Percentiles rank a stretch among this genome's conserved stretches.
phyloP scores from a whole-genome alignment of 768 basidiomycete species.

The Neoboletus subvelutipes region DNA sequence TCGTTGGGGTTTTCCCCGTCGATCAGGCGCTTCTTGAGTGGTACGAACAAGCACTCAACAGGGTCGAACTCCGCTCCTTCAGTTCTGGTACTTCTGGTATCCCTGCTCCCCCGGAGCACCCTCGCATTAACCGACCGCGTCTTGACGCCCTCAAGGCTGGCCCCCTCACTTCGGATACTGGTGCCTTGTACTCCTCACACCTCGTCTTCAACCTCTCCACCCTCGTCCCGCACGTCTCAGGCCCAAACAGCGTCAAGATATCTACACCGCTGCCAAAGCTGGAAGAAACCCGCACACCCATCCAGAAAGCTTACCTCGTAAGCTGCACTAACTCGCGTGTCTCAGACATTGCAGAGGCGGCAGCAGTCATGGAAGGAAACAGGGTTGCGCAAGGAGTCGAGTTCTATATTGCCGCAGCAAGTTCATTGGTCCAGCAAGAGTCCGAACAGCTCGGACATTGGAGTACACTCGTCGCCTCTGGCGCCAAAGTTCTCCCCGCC shows the following conservation, averaged over 20 bases:
- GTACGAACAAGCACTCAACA: conserved; percentile 76
- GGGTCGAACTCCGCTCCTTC: conserved; percentile 77
- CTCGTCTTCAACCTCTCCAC: conserved; percentile 91
- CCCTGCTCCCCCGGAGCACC: conserved; percentile 76
- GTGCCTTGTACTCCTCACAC: conserved; percentile 81
- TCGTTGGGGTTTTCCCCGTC: conserved; percentile 93
- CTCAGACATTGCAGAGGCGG: conserved; percentile 91
- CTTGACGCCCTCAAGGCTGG: conserved; percentile 61
- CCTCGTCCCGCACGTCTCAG: conserved; percentile 92
- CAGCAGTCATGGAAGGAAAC: conserved; percentile 80
- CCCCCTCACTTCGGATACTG: conserved; percentile 65
- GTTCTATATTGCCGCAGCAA: conserved; percentile 97
- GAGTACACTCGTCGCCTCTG: conserved; percentile 81
- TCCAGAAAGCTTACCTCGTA: conserved; percentile 97
- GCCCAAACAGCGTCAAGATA: conserved; percentile 96
- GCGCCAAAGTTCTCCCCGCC: conserved; percentile 89
- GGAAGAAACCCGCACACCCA: conserved; percentile 67
- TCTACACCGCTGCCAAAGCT: conserved; percentile 92
- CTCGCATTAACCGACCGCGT: conserved; percentile 76
- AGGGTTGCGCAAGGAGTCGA: conserved; percentile 87
- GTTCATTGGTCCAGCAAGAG: conserved; percentile 88
- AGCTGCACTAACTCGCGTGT: conserved; percentile 97
- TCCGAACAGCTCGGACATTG: conserved; percentile 85
- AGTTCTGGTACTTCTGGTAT: conserved; percentile 46
- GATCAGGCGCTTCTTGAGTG: conserved; percentile 80